phyloP scores from a whole-genome alignment of 2,329 filamentous ascomycete genomes.

The Sclerotinia borealis region DNA sequence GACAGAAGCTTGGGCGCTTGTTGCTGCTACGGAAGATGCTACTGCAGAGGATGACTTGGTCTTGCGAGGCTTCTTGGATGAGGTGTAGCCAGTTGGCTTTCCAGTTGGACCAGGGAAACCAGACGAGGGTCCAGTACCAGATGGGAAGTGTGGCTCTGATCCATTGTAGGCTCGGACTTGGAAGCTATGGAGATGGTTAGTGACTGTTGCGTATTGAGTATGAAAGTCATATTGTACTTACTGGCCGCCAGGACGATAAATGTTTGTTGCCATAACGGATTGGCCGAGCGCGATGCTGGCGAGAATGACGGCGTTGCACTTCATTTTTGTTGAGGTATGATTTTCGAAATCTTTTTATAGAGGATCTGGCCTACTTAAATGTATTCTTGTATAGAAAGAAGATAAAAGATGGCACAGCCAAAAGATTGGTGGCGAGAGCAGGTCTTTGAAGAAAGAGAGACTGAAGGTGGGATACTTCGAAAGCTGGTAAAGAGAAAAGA shows the following conservation, averaged over 20 bases:
- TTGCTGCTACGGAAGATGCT: background rate
- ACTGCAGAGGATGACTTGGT: constrained; percentile 7
- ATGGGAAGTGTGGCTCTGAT: background rate
- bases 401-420: constrained; percentile 10
- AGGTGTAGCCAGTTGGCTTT: background rate
- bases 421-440: background rate
- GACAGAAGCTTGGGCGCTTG: background rate
- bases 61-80: constrained; percentile 2
- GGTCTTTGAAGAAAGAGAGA: constrained; percentile 10
- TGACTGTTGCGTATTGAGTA: background rate
- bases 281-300: constrained; percentile 11
- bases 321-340: constrained; percentile 3
- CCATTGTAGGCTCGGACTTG: constrained; percentile 1
- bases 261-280: constrained; percentile 10
- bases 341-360: background rate
- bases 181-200: background rate
- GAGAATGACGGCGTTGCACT: constrained; percentile 9
- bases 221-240: background rate
- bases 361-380: constrained; percentile 10
- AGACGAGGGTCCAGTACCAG: background rate
- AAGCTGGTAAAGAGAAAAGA: constrained; percentile 1
- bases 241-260: constrained; percentile 7
- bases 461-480: constrained; percentile 9
- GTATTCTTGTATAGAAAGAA: background rate
- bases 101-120: background rate